phyloP scores from a whole-genome alignment of 2,329 filamentous ascomycete genomes.

The Leptodontidium sp. region DNA sequence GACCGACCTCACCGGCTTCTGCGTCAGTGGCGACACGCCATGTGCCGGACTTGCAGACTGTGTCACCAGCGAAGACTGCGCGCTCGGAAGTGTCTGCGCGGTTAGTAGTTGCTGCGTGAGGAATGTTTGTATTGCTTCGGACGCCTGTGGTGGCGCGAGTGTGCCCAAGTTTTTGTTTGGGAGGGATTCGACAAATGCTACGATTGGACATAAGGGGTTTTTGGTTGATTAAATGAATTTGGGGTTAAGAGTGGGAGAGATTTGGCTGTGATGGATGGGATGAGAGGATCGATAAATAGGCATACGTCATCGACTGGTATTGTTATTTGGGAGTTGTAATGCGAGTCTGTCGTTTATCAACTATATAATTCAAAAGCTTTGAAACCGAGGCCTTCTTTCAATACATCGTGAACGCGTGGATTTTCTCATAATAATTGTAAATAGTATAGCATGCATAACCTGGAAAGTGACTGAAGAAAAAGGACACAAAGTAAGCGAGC shows the following conservation, averaged over 20 bases:
- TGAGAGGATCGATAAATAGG: too few species aligned
- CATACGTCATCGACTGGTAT: too few species aligned
- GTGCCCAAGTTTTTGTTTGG: neutral
- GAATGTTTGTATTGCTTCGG: neutral
- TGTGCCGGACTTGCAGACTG: neutral
- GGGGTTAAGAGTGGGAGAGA: too few species aligned
- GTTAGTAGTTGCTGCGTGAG: neutral
- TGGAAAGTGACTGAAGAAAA: too few species aligned
- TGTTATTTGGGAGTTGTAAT: neutral
- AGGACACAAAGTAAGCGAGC: too few species aligned
- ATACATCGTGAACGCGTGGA: too few species aligned
- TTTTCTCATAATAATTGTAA: too few species aligned
- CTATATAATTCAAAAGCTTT: too few species aligned
- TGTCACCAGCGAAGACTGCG: neutral
- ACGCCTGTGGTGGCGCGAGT: neutral
- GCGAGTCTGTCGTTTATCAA: neutral
- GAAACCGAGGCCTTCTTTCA: too few species aligned
- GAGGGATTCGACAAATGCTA: neutral
- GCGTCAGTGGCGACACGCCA: neutral
- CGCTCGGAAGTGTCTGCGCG: neutral
- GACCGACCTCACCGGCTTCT: neutral
- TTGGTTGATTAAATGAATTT: neutral
- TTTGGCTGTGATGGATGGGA: too few species aligned
- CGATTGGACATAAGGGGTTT: neutral
- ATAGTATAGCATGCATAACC: too few species aligned